These are phyloP conservation scores for Fusarium luffae DNA, from an alignment of 2,329 filamentous ascomycete genomes.

Conservation along the genomic window DNA sequence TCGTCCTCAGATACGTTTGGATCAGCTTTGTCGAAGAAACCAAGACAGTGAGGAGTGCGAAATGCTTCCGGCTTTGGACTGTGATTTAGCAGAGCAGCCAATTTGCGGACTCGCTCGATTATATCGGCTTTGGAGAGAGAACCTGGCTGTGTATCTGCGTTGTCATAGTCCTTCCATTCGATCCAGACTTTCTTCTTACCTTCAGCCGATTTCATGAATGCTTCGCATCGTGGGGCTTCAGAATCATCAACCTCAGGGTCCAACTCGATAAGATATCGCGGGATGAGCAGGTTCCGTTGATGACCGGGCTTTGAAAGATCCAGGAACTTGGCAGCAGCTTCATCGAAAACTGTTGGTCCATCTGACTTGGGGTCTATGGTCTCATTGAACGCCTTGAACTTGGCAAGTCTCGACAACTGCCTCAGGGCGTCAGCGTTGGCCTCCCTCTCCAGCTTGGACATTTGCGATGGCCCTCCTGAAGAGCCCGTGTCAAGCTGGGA, in stretches of 20 bases:
- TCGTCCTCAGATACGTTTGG: constrained; percentile 50
- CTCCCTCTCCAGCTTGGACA: constrained; percentile 51
- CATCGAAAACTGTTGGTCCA: constrained; percentile 48
- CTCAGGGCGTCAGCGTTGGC: constrained; percentile 55
- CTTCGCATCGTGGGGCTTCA: constrained; percentile 55
- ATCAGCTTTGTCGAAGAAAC: constrained; percentile 61
- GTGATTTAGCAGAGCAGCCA: constrained; percentile 61
- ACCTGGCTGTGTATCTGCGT: constrained; percentile 48
- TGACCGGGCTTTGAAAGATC: constrained; percentile 52
- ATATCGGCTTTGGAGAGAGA: constrained; percentile 57
- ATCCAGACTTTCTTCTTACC: constrained; percentile 58
- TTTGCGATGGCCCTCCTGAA: constrained; percentile 41
- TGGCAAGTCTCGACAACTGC: constrained; percentile 58
- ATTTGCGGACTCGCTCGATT: constrained; percentile 57
- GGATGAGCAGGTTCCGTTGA: constrained; percentile 50
- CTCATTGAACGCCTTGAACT: constrained; percentile 64
- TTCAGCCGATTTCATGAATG: constrained; percentile 50
- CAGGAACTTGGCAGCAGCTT: constrained; percentile 53
- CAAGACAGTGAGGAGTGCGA: constrained; percentile 61
- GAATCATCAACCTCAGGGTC: constrained; percentile 48
- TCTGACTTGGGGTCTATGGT: constrained; percentile 54
- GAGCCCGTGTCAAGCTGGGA: constrained; percentile 53
- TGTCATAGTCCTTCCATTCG: constrained; percentile 63
- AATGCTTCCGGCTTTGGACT: constrained; percentile 61
- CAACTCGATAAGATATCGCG: constrained; percentile 51